Evolutionary conservation across 768 basidiomycete species (phyloP).

Genomic region (Suillus occidentalis): DNA sequence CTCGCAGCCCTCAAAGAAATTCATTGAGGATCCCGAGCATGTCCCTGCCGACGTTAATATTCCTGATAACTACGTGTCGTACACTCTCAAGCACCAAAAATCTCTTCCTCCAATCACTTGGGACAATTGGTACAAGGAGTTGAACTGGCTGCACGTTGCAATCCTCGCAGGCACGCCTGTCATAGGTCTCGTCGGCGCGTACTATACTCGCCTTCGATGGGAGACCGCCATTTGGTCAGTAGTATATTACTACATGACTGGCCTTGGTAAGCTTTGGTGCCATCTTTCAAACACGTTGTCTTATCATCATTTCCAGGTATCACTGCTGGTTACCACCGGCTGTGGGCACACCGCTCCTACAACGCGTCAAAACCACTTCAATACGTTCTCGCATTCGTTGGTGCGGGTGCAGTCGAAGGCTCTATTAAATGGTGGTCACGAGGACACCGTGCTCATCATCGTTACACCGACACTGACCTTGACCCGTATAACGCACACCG

Average conservation of each 20-base stretch:
- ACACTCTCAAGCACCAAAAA: conserved; percentile 69
- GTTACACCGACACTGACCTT: conserved; percentile 95
- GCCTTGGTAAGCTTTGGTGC: conserved; percentile 62
- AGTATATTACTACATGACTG: conserved; percentile 76
- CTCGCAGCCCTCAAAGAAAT: conserved; percentile 2
- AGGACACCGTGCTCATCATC: conserved; percentile 95
- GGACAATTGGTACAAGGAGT: conserved; percentile 56
- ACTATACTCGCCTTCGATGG: conserved; percentile 62
- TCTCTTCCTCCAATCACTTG: conserved; percentile 65
- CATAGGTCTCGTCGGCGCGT: conserved; percentile 71
- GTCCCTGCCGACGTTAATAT: conserved; percentile 56
- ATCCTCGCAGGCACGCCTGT: conserved; percentile 75
- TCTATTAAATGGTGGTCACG: conserved; percentile 99
- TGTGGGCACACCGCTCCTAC: conserved; percentile 96
- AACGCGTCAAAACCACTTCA: conserved; percentile 87
- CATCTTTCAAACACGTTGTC: conserved; percentile 40
- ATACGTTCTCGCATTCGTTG: conserved; percentile 79
- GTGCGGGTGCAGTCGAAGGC: conserved; percentile 92
- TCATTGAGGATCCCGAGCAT: conserved; percentile 29
- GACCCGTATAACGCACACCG: conserved; percentile 94
- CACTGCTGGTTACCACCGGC: conserved; percentile 93
- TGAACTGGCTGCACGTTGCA: conserved; percentile 75
- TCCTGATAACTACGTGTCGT: conserved; percentile 81
- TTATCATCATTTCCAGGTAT: conserved; percentile 49
- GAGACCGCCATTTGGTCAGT: conserved; percentile 72